phyloP scores from a whole-genome alignment of 2,329 filamentous ascomycete genomes.

The Hypoxylon sp. region DNA sequence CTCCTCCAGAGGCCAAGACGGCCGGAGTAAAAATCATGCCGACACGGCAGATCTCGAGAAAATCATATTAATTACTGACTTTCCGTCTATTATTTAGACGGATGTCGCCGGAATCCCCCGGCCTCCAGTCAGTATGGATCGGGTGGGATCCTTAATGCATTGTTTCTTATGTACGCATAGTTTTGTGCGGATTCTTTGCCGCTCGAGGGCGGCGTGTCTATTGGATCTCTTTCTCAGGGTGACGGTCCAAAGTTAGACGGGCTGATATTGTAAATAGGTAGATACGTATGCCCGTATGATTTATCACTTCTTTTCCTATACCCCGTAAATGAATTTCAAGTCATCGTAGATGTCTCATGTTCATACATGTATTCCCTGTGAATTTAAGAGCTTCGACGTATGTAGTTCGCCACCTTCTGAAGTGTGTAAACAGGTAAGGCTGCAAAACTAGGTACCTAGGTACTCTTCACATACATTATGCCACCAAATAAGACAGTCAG shows the following conservation, averaged over 20 bases:
- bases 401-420: no score
- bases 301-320: constrained; percentile 20
- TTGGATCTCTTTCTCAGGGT: constrained; percentile 38
- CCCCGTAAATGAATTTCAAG: not conserved
- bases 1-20: not conserved
- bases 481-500: not conserved
- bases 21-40: constrained; percentile 11
- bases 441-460: not conserved
- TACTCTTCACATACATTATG: not conserved
- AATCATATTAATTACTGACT: constrained; percentile 38
- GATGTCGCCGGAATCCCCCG: constrained; percentile 25
- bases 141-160: constrained; percentile 39
- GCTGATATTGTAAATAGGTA: constrained; percentile 43
- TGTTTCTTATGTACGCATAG: constrained; percentile 44
- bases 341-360: not conserved
- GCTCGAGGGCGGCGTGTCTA: constrained; percentile 26
- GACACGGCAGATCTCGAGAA: constrained; percentile 19
- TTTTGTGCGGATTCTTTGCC: constrained; percentile 33
- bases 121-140: constrained; percentile 17
- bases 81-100: constrained; percentile 31
- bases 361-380: not conserved
- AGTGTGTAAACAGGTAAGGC: not conserved
- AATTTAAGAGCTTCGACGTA: not conserved
- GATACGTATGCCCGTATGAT: constrained; percentile 37
- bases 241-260: constrained; percentile 27